phyloP scores from a whole-genome alignment of 345 rosid genomes.

The Salix dunnii region DNA sequence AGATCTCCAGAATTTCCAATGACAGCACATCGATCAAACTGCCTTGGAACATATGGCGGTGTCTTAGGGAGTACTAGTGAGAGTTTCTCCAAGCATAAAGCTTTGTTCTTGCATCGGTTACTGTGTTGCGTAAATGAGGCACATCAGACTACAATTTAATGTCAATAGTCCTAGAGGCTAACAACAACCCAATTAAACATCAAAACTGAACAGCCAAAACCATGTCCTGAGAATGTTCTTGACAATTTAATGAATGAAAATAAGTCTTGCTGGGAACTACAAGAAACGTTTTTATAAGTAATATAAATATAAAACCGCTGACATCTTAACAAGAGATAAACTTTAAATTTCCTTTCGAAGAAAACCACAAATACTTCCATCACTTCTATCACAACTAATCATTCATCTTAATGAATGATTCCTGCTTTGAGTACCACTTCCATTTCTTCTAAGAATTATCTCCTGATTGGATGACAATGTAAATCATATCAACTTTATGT shows the following conservation, averaged over 20 bases:
- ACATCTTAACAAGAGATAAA: neutral
- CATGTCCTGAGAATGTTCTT: neutral
- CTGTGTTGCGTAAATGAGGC: slow-evolving; percentile 39
- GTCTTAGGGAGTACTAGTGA: slow-evolving; percentile 77
- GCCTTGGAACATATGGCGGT: slow-evolving; percentile 75
- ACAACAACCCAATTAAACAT: neutral
- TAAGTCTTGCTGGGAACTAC: neutral
- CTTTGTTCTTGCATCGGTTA: slow-evolving; percentile 67
- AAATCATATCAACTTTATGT: neutral
- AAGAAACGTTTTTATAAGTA: neutral
- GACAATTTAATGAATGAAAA: neutral
- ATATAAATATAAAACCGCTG: neutral
- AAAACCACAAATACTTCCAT: neutral
- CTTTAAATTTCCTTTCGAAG: neutral
- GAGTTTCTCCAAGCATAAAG: slow-evolving; percentile 83
- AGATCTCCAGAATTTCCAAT: slow-evolving; percentile 97
- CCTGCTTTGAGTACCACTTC: neutral
- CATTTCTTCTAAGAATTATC: neutral
- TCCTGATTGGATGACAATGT: neutral
- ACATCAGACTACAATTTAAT: slow-evolving; percentile 2
- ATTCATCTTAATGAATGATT: neutral
- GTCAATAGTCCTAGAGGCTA: neutral
- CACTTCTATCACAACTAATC: neutral
- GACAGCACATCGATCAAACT: slow-evolving; percentile 88
- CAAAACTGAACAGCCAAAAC: neutral